Evolutionary conservation across 306 rosid species (phyloP), one percentile per base, ranked within the genome.

Genomic region (Oemleria cerasiformis): DNA sequence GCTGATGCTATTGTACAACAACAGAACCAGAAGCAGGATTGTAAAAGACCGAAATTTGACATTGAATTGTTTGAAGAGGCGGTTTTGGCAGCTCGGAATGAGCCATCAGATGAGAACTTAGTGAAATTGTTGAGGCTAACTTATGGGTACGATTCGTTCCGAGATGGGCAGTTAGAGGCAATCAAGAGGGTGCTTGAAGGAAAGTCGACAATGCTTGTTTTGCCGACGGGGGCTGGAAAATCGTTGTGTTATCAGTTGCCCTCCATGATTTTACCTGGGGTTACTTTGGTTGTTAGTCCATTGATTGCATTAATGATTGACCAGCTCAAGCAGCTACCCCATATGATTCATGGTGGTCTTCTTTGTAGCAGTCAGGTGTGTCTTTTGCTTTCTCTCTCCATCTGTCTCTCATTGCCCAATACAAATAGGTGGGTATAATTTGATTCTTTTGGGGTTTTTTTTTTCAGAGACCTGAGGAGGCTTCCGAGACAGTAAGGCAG

Each of bases 191-290:
- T 90, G 60, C 92, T 93, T 39, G 82, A 75, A 7, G 92, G 92
- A 73, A 83, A 88, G 40, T 88, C 96, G 3, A 74, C 92, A 1
- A 87, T 87, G 94, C 88, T 93, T 51, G 92, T 93, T 75, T 80
- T 93, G 86, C 97, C 98, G 0, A 93, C 98, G 0, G 98, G 98
- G 2, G 97, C 92, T 0, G 98, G 98, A n/a, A 93, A 93, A 79
- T 90, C 98, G 6, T 55, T 93, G 78, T 93, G 98, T 79, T 93
- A 93, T 83, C 98, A 93, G 75, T 80, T 93, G 65, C 86, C 97
- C 16, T 89, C 98, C 17, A 55, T 88, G 77, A 69, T 93, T 80
- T 85, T 93, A 67, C 92, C 89, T 11, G 98, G 98, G 70, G 67
- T 88, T 72, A 93, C 94, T 12, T 70, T 93, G 73, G 98, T 93